Evolutionary conservation across 2,329 filamentous ascomycete species (phyloP), one percentile per base, ranked within the genome.

Genomic region (Tolypocladium inflatum): DNA sequence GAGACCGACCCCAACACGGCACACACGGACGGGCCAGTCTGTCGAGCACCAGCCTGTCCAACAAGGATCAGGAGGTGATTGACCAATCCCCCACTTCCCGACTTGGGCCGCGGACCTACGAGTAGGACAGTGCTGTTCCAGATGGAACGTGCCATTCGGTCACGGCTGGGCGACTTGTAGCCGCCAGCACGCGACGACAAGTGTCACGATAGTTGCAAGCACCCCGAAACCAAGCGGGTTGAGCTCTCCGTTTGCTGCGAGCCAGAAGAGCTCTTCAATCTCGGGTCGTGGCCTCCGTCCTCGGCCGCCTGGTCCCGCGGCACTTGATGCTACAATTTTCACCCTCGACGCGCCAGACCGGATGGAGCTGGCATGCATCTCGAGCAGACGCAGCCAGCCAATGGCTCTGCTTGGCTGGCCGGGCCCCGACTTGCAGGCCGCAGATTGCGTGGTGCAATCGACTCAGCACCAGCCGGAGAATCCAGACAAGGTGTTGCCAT

Each of bases 41-140:
- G 19, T 52, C 43, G 43, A 33, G 26, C 42, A 19, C n/a, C 30
- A 33, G 30, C 30, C 30, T 33, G 30, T 7, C 30, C 30, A 6
- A 13, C 8, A 8, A 43, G 21, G 21, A 26, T 33, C 26, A 30
- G 26, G 26, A 30, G 26, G 26, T 33, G 17, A 33, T 9, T n/a
- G 17, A 35, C 19, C 30, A n/a, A 35, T n/a, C 50, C 56, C 56
- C 56, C 56, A 55, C 56, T 54, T 55, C 53, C 56, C 56, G 51
- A 57, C 30, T 45, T 38, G 33, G 33, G 39, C 56, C 15, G 23
- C 21, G 11, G n/a, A 30, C 48, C 9, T 13, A 35, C 39, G 30
- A 50, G 15, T 13, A 15, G 23, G 43, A 30, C 23, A 9, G 23
- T 19, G 42, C 42, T 4, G 23, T 35, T 7, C 9, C 48, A 13